Base-by-base conservation (phyloP, 2,329 filamentous ascomycete species). In the Thelonectria rubi region DNA sequence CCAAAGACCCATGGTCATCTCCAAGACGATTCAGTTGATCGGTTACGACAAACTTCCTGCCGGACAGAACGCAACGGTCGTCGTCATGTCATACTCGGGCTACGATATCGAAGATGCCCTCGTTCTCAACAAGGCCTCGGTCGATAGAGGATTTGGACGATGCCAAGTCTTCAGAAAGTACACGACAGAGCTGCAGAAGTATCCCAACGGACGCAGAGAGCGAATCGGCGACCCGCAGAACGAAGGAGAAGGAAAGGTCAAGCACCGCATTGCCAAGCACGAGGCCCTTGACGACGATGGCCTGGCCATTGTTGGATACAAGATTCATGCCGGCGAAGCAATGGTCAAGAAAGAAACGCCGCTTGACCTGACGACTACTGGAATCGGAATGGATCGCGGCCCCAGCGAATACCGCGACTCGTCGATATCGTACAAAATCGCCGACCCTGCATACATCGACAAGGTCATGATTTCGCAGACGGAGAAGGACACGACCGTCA, bases 51-150 rank as follows among this genome's bases (percentile, higher is more conserved):
- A 97, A 75, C 88, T 99, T 14, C 95, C 95, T 0, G 95, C 95
- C 5, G 95, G 95, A 0, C 95, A 99, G 74, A 98, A 97, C 64
- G 96, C 95, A 5, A 97, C 92, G 1, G 95, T 99, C 24, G 95
- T 97, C 6, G 95, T 99, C 79, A 99, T 99, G 95, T 98, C 94
- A 50, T 99, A 95, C 79, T 98, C 94, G 11, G 95, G 95, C 21
- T 99, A 99, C 79, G 95, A 99, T 87, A 99, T 99, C 69, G 95
- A 99, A 82, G 95, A 99, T 83, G 95, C 95, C 10, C 84, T 99
- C 17, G 94, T 99, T 2, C 77, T 99, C 63, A 99, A 99, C 82
- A 98, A 97, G 80, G 94, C 93, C 10, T 97, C 94, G 0, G 90
- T 93, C 60, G 96, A 99, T 72, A 88, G 95, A 71, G 96, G 95